phyloP scores from a whole-genome alignment of 768 basidiomycete genomes.

The Chlorophyllum brunneum region DNA sequence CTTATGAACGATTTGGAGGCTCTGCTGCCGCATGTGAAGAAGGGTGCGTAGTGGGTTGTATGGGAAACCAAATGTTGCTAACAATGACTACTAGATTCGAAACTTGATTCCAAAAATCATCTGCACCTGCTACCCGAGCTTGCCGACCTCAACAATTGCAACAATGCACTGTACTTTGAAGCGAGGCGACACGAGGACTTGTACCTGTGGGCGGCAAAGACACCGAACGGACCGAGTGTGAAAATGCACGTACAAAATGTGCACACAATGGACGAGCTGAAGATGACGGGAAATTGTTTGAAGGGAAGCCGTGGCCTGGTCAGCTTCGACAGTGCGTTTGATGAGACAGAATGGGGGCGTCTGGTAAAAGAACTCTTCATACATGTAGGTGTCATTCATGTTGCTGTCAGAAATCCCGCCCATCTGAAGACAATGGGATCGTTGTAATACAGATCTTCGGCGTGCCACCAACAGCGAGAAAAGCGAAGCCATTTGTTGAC shows the following conservation, averaged over 20 bases:
- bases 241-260: slow-evolving; percentile 98
- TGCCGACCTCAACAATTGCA: slow-evolving; percentile 96
- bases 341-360: slow-evolving; percentile 81
- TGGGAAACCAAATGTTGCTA: background rate
- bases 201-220: slow-evolving; percentile 95
- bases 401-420: background rate
- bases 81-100: slow-evolving; percentile 63
- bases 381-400: slow-evolving; percentile 53
- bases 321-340: slow-evolving; percentile 89
- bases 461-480: slow-evolving; percentile 86
- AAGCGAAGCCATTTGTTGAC: slow-evolving; percentile 96
- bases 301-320: slow-evolving; percentile 92
- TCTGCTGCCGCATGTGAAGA: slow-evolving; percentile 92
- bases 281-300: slow-evolving; percentile 98
- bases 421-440: slow-evolving; percentile 2
- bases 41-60: slow-evolving; percentile 54
- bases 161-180: slow-evolving; percentile 97
- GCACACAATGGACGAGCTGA: slow-evolving; percentile 99
- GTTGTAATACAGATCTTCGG: slow-evolving; percentile 74
- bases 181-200: slow-evolving; percentile 93
- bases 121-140: slow-evolving; percentile 91
- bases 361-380: slow-evolving; percentile 92
- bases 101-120: slow-evolving; percentile 95
- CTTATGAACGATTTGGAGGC: slow-evolving; percentile 92
- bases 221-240: slow-evolving; percentile 95